phyloP scores from a whole-genome alignment of 768 basidiomycete species.

The Xerocomus brunneocitrinus region DNA sequence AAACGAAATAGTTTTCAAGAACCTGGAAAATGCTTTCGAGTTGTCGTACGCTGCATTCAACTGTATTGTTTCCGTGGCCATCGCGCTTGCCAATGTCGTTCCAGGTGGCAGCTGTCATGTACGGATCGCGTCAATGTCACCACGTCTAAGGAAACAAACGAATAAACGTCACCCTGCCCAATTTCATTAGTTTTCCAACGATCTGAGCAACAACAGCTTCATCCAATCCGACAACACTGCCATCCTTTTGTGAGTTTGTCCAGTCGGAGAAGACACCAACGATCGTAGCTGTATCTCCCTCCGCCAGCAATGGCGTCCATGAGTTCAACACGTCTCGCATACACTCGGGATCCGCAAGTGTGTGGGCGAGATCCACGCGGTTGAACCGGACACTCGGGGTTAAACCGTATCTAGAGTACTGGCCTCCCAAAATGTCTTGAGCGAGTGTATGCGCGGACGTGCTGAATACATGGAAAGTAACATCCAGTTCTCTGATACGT shows the following conservation, averaged over 20 bases:
- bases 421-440: slow-evolving; percentile 29
- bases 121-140: background rate
- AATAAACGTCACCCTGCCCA: slow-evolving; percentile 17
- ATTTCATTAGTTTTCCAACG: slow-evolving; percentile 11
- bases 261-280: slow-evolving; percentile 44
- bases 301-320: slow-evolving; percentile 37
- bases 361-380: slow-evolving; percentile 41
- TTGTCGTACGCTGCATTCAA: slow-evolving; percentile 36
- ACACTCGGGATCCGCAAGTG: slow-evolving; percentile 33
- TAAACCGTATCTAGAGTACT: slow-evolving; percentile 19
- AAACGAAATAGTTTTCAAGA: slow-evolving; percentile 26
- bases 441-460: slow-evolving; percentile 38
- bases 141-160: background rate
- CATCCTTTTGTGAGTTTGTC: slow-evolving; percentile 14
- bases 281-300: slow-evolving; percentile 29
- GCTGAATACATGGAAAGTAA: slow-evolving; percentile 32
- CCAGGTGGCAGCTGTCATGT: slow-evolving; percentile 13
- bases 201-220: slow-evolving; percentile 8
- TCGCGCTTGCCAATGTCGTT: slow-evolving; percentile 5
- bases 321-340: slow-evolving; percentile 24
- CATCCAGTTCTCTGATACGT: slow-evolving; percentile 35
- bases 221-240: slow-evolving; percentile 11
- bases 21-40: slow-evolving; percentile 34
- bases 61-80: background rate
- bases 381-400: slow-evolving; percentile 34